Conservation (phyloP, 2,329 filamentous ascomycete species). For the Gyromitra esculenta region DNA sequence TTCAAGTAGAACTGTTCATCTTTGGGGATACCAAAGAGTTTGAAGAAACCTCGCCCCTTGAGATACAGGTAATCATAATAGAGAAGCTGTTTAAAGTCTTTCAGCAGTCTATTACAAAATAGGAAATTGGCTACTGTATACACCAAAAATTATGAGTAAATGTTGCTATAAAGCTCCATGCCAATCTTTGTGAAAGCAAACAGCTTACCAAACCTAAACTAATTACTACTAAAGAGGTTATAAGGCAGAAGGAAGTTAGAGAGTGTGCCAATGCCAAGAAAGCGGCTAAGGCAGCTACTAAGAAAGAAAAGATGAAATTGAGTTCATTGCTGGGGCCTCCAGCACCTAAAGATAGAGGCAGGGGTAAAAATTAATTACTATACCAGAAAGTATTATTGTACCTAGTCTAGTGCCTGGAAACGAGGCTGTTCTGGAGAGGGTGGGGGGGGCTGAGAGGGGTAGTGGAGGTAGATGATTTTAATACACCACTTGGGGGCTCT, state of each 20-base stretch:
- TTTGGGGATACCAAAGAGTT: too few relatives aligned
- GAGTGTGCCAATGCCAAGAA: not conserved
- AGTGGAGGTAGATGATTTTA: too few relatives aligned
- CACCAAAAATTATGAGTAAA: not conserved
- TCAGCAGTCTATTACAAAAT: not conserved
- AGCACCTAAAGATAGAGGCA: not conserved
- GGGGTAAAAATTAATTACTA: not conserved
- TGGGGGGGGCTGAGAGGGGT: too few relatives aligned
- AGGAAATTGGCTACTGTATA: not conserved
- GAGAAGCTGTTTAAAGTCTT: not conserved
- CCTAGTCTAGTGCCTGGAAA: too few relatives aligned
- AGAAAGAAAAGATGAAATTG: not conserved
- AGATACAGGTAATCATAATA: not conserved
- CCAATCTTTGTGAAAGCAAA: not conserved
- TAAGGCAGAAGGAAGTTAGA: not conserved
- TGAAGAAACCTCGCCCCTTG: too few relatives aligned
- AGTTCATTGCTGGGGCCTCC: not conserved
- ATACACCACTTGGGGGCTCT: too few relatives aligned
- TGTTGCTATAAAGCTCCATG: not conserved
- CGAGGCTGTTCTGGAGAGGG: too few relatives aligned
- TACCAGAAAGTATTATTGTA: too few relatives aligned
- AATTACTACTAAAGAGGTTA: not conserved
- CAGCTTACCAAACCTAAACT: not conserved
- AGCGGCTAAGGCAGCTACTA: not conserved
- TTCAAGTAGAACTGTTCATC: too few relatives aligned